These are phyloP conservation scores for Monosporascus cannonballus DNA, from an alignment of 2,329 filamentous ascomycete genomes.

Conservation along the genomic window DNA sequence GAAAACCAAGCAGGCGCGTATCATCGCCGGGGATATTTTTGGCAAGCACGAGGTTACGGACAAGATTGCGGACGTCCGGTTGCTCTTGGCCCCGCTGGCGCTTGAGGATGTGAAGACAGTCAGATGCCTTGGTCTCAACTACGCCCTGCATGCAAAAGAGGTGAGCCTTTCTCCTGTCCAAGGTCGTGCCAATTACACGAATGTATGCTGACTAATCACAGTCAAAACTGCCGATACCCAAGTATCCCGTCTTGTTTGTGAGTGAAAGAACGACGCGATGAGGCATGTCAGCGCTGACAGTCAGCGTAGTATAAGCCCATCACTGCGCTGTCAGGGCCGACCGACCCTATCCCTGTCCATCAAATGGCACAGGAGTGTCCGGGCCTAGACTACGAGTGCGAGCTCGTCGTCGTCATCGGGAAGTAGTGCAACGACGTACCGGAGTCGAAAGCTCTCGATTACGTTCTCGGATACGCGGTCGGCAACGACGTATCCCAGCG, in stretches of 20 bases:
- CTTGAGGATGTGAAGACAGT: constrained; percentile 59
- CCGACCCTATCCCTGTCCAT: constrained; percentile 61
- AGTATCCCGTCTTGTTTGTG: constrained; percentile 66
- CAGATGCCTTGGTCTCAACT: constrained; percentile 66
- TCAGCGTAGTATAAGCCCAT: constrained; percentile 54
- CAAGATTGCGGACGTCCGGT: constrained; percentile 47
- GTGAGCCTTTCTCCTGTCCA: constrained; percentile 22
- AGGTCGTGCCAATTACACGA: not conserved
- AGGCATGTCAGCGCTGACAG: not conserved
- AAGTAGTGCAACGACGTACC: constrained; percentile 59
- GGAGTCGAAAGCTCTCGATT: constrained; percentile 59
- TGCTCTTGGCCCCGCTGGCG: constrained; percentile 59
- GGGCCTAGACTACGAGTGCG: constrained; percentile 76
- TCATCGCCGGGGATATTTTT: constrained; percentile 63
- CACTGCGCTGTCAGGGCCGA: constrained; percentile 59
- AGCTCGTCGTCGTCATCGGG: constrained; percentile 68
- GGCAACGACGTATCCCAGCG: constrained; percentile 78
- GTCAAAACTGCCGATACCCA: constrained; percentile 61
- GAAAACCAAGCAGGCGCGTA: constrained; percentile 52
- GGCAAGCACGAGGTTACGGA: constrained; percentile 59
- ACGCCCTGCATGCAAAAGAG: constrained; percentile 65
- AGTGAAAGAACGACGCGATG: constrained; percentile 15
- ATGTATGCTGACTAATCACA: constrained; percentile 13
- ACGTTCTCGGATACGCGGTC: constrained; percentile 68
- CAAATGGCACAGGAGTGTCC: constrained; percentile 56